These are phyloP conservation scores for Boletus rubropictus DNA, from an alignment of 768 basidiomycete species.

Conservation along the genomic window DNA sequence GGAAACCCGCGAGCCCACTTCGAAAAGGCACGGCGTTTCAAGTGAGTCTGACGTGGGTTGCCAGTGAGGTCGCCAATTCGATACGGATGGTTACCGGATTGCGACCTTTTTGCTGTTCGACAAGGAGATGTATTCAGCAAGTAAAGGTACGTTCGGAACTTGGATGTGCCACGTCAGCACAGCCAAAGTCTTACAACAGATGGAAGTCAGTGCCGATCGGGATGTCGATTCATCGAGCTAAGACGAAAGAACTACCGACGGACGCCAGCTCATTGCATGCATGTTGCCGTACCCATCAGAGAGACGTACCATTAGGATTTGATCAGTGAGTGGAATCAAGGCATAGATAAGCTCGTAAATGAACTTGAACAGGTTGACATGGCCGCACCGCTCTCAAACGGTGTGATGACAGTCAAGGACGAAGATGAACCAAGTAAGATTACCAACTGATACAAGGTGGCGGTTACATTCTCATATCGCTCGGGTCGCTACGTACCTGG, in stretches of 20 bases:
- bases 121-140: constrained; percentile 79
- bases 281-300: constrained; percentile 74
- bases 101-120: constrained; percentile 82
- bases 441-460: background rate
- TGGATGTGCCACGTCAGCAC: constrained; percentile 6
- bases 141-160: constrained; percentile 58
- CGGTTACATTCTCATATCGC: constrained; percentile 8
- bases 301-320: constrained; percentile 84
- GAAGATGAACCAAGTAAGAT: constrained; percentile 81
- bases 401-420: constrained; percentile 83
- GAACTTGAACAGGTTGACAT: constrained; percentile 81
- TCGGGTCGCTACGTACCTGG: constrained; percentile 68
- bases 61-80: background rate
- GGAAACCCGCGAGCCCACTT: constrained; percentile 87
- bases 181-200: constrained; percentile 85
- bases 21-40: constrained; percentile 90
- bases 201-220: constrained; percentile 67
- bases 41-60: constrained; percentile 39
- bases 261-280: constrained; percentile 67
- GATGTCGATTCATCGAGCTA: constrained; percentile 71
- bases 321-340: constrained; percentile 77
- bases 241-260: constrained; percentile 70
- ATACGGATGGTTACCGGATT: constrained; percentile 91
- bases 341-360: constrained; percentile 45
- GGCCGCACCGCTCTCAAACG: constrained; percentile 63